These are phyloP conservation scores for Sarcodon aspratus DNA, from an alignment of 768 basidiomycete species.

Conservation along the genomic window DNA sequence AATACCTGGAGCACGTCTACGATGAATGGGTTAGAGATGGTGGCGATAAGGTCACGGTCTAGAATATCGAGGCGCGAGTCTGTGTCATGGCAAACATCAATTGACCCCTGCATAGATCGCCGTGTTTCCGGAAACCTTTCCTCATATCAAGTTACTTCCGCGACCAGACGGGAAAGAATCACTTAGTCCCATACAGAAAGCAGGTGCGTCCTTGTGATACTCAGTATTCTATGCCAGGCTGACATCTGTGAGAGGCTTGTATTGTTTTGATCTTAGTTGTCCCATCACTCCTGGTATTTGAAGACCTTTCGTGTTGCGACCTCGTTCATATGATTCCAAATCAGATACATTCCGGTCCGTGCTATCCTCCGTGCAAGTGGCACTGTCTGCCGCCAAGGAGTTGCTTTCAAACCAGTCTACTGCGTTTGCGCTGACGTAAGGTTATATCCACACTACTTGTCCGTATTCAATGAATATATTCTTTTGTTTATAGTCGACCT, in stretches of 20 bases:
- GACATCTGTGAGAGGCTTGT: conserved; percentile 10
- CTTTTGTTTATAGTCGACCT: conserved; percentile 11
- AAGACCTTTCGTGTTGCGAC: background rate
- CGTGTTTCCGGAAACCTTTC: conserved; percentile 21
- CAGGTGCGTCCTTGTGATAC: conserved; percentile 6
- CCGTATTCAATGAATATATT: background rate
- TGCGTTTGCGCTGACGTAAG: conserved; percentile 15
- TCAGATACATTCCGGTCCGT: conserved; percentile 18
- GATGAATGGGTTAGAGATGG: conserved; percentile 16
- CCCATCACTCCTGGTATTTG: conserved; percentile 18
- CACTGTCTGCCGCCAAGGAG: conserved; percentile 12
- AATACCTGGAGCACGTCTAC: conserved; percentile 17
- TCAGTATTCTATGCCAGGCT: background rate
- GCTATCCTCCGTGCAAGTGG: conserved; percentile 15
- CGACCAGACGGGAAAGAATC: background rate
- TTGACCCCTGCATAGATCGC: conserved; percentile 9
- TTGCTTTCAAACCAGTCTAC: conserved; percentile 4
- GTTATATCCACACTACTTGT: background rate
- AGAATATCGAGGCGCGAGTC: no score
- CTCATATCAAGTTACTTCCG: conserved; percentile 11
- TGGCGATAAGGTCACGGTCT: conserved; percentile 11
- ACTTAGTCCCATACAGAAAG: conserved; percentile 12
- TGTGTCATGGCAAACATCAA: background rate
- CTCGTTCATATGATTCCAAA: background rate
- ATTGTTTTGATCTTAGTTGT: conserved; percentile 20